These are phyloP conservation scores for Luffa acutangula DNA, from an alignment of 306 rosid genomes.

Conservation along the genomic window DNA sequence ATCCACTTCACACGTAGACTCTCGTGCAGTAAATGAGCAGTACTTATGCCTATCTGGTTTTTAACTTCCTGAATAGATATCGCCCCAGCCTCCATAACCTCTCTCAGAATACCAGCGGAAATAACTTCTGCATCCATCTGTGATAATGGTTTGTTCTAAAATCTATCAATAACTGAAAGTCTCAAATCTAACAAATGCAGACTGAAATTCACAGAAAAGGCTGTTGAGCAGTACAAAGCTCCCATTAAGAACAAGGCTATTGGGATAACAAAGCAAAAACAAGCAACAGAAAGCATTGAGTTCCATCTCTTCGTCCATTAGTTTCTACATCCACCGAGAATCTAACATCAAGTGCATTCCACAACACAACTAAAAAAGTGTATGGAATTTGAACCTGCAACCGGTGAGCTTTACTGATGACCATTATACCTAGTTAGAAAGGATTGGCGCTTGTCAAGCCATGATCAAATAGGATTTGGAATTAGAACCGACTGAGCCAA, in stretches of 20 bases:
- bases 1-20: conserved; percentile 49
- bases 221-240: neutral
- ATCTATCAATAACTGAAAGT: conserved; percentile 17
- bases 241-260: neutral
- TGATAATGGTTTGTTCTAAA: conserved; percentile 22
- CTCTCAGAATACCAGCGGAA: conserved; percentile 67
- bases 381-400: neutral
- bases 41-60: conserved; percentile 45
- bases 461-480: neutral
- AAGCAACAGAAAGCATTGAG: neutral
- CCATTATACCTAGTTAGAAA: neutral
- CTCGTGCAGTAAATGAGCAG: conserved; percentile 67
- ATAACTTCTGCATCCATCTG: conserved; percentile 95
- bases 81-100: conserved; percentile 41
- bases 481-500: neutral
- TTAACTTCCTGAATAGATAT: conserved; percentile 38
- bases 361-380: neutral
- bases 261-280: neutral
- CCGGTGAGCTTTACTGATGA: neutral
- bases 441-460: neutral
- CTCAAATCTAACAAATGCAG: neutral
- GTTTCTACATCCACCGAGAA: neutral
- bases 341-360: neutral
- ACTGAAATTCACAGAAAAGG: neutral
- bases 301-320: neutral